Conservation (phyloP, 2,329 filamentous ascomycete species). For the Dothistroma septosporum region DNA sequence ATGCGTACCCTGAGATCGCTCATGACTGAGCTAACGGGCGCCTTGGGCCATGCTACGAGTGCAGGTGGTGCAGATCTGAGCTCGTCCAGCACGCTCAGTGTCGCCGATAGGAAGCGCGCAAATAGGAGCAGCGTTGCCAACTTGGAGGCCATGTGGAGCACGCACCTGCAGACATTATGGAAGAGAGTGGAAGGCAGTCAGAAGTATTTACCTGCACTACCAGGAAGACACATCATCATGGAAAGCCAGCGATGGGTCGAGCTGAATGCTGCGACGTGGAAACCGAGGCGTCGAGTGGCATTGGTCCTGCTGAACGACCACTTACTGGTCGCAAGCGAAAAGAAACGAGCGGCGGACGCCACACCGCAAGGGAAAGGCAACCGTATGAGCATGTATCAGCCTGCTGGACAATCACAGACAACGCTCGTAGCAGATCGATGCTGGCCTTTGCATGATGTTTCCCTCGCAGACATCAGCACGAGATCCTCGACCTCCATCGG, state of each 20-base stretch:
- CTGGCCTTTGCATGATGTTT: slow-evolving; percentile 88
- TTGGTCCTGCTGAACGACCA: slow-evolving; percentile 94
- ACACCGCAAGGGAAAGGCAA: slow-evolving; percentile 24
- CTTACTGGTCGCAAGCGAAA: slow-evolving; percentile 86
- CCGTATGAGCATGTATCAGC: slow-evolving; percentile 33
- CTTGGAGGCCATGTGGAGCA: slow-evolving; percentile 64
- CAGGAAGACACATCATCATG: slow-evolving; percentile 88
- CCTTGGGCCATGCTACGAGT: slow-evolving; percentile 46
- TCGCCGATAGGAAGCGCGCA: slow-evolving; percentile 53
- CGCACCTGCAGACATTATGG: slow-evolving; percentile 75
- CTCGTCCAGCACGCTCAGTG: slow-evolving; percentile 31
- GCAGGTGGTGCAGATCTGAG: slow-evolving; percentile 37
- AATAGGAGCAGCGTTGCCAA: slow-evolving; percentile 87
- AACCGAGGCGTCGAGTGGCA: slow-evolving; percentile 81
- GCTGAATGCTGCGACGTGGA: slow-evolving; percentile 95
- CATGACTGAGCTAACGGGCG: slow-evolving; percentile 77
- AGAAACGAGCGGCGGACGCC: slow-evolving; percentile 59
- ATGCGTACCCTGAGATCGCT: slow-evolving; percentile 87
- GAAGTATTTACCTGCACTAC: slow-evolving; percentile 86
- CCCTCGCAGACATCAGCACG: slow-evolving; percentile 78
- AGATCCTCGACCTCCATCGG: slow-evolving; percentile 21
- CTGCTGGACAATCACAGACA: slow-evolving; percentile 42
- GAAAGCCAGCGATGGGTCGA: slow-evolving; percentile 94
- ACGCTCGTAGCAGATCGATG: slow-evolving; percentile 92
- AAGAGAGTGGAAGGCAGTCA: slow-evolving; percentile 97